Evolutionary conservation across 345 rosid species (phyloP), one percentile per base, ranked within the genome.

Genomic region (Ailanthus altissimus): DNA sequence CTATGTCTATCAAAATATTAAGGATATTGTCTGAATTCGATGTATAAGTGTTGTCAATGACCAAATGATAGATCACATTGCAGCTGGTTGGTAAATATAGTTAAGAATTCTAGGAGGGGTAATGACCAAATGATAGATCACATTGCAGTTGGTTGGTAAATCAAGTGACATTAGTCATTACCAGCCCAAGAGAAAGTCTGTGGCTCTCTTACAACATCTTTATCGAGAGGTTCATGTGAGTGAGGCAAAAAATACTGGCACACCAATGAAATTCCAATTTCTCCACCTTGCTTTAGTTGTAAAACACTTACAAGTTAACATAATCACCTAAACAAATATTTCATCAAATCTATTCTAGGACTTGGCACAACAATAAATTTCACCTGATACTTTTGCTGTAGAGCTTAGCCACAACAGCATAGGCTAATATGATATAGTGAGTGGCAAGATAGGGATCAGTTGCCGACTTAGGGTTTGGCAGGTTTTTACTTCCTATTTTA

Each of bases 151-250:
- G n/a, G n/a, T n/a, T n/a, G n/a, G n/a, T n/a, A n/a, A n/a, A n/a
- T n/a, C n/a, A n/a, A n/a, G n/a, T n/a, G n/a, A n/a, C n/a, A n/a
- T n/a, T n/a, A n/a, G n/a, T n/a, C n/a, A n/a, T n/a, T n/a, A n/a
- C 87, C 88, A 86, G 74, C n/a, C 88, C 40, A 86, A 21, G 14
- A 59, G 66, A 8, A 87, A 87, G 54, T 82, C 87, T 58, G 78
- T 74, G 36, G 74, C 78, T 82, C 88, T 80, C 72, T 53, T 46
- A 70, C 67, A 38, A 87, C 90, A 15, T 58, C 58, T 57, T 46
- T 76, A 67, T 87, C 81, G 2, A 75, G 77, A 26, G 8, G 5
- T 43, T 81, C 62, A 12, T 83, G 14, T 40, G 88, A 80, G 75
- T 82, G 80, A 6, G 88, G 88, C 72, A 73, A 80, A 61, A 5